These are phyloP conservation scores for Byssothecium circinans DNA, from an alignment of 2,329 filamentous ascomycete species.

Conservation along the genomic window DNA sequence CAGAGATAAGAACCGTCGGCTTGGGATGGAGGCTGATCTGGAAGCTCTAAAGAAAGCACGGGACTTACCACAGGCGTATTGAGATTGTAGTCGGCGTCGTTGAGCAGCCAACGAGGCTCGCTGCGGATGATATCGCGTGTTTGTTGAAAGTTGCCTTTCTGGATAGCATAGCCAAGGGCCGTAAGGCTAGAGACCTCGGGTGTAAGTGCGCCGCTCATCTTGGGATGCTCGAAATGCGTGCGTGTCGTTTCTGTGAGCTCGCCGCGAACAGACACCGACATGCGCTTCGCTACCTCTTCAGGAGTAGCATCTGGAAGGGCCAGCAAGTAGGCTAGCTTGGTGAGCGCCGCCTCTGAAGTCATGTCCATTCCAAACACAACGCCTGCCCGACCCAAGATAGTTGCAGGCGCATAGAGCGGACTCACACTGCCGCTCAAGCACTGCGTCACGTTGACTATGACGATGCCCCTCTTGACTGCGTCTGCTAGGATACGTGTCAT, in stretches of 20 bases:
- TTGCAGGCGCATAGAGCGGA: slow-evolving; percentile 47
- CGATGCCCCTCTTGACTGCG: slow-evolving; percentile 77
- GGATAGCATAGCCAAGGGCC: slow-evolving; percentile 77
- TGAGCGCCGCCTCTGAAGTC: slow-evolving; percentile 86
- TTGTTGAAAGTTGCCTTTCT: slow-evolving; percentile 66
- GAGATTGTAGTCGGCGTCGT: slow-evolving; percentile 77
- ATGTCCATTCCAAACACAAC: slow-evolving; percentile 88
- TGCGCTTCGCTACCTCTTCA: slow-evolving; percentile 67
- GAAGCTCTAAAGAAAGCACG: slow-evolving; percentile 13
- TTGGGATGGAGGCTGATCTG: slow-evolving; percentile 21
- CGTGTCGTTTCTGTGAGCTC: slow-evolving; percentile 78
- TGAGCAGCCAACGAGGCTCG: slow-evolving; percentile 68
- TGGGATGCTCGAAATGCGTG: slow-evolving; percentile 76
- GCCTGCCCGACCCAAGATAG: slow-evolving; percentile 76
- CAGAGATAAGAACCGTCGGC: slow-evolving; percentile 23
- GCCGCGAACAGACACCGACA: slow-evolving; percentile 76
- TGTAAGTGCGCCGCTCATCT: slow-evolving; percentile 54
- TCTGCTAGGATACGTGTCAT: slow-evolving; percentile 76
- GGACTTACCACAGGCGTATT: slow-evolving; percentile 63
- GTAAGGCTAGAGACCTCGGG: slow-evolving; percentile 68
- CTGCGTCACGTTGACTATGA: slow-evolving; percentile 90
- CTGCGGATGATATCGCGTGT: slow-evolving; percentile 69
- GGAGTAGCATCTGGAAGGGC: slow-evolving; percentile 66
- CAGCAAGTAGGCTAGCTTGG: slow-evolving; percentile 85
- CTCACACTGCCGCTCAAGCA: slow-evolving; percentile 61